Percentiles rank a stretch among this genome's conserved stretches.
phyloP scores from a whole-genome alignment of 106 monocot genomes.

The Dioscorea zingiberensis region DNA sequence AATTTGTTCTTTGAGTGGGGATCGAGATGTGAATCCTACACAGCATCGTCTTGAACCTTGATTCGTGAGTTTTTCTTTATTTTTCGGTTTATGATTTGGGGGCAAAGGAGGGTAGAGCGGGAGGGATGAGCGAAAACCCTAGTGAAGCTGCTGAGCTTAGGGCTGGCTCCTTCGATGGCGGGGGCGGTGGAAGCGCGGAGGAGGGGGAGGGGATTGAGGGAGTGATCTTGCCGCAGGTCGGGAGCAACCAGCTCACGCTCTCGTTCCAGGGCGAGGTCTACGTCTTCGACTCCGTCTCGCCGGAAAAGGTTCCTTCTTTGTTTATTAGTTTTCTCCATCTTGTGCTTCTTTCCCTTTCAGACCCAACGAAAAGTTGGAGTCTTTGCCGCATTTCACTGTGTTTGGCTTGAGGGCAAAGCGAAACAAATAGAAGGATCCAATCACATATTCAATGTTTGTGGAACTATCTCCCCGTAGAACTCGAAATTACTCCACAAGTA shows the following conservation, averaged over 20 bases:
- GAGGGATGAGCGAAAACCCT: neutral
- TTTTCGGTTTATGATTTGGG: neutral
- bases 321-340: neutral
- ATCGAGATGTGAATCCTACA: neutral
- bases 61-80: neutral
- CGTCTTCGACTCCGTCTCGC: slow-evolving; percentile 90
- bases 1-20: neutral
- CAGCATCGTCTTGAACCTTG: neutral
- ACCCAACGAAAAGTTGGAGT: no score
- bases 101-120: neutral
- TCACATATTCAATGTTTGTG: no score
- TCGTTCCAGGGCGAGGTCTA: slow-evolving; percentile 96
- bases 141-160: neutral
- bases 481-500: no score
- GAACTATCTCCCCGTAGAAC: no score
- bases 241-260: slow-evolving; percentile 73
- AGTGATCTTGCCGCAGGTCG: neutral
- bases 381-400: no score
- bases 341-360: no score
- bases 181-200: neutral
- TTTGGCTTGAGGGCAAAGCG: no score
- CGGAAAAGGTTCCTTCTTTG: slow-evolving; percentile 61
- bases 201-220: neutral
- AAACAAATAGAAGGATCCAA: no score
- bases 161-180: neutral